Evolutionary conservation across 257 asterid genomes (phyloP).

Genomic region (Petunia axillaris): DNA sequence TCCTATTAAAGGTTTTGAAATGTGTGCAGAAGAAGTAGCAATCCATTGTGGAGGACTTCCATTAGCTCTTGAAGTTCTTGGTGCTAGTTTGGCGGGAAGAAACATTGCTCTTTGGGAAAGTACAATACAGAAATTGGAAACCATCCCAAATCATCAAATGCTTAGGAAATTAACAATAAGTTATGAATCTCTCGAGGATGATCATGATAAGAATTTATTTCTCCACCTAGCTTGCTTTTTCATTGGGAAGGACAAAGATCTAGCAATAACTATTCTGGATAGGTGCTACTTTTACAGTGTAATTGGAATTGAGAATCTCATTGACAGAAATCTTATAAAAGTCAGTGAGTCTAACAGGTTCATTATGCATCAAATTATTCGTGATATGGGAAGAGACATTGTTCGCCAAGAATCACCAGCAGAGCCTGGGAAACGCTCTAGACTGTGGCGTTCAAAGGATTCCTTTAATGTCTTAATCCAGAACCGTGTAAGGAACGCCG

Average conservation of each 20-base stretch:
- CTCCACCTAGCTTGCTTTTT: slow-evolving; percentile 29
- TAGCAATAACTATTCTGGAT: slow-evolving; percentile 13
- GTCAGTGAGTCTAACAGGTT: slow-evolving; percentile 17
- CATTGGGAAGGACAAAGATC: slow-evolving; percentile 24
- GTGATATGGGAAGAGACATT: slow-evolving; percentile 32
- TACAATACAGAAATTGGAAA: slow-evolving; percentile 26
- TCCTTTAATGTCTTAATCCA: slow-evolving; percentile 16
- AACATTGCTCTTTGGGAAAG: slow-evolving; percentile 23
- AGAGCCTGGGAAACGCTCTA: slow-evolving; percentile 30
- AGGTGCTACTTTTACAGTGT: slow-evolving; percentile 25
- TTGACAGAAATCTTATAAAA: slow-evolving; percentile 24
- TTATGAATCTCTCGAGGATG: slow-evolving; percentile 28
- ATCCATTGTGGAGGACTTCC: slow-evolving; percentile 32
- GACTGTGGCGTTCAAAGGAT: slow-evolving; percentile 30
- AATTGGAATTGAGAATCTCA: slow-evolving; percentile 29
- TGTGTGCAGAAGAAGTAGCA: slow-evolving; percentile 24
- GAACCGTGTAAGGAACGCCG: slow-evolving; percentile 22
- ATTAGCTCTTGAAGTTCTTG: slow-evolving; percentile 33
- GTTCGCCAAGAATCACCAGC: slow-evolving; percentile 31
- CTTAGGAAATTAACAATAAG: slow-evolving; percentile 25
- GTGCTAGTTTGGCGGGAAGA: slow-evolving; percentile 28
- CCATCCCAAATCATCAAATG: slow-evolving; percentile 26
- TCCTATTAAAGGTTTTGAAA: slow-evolving; percentile 22
- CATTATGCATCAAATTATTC: slow-evolving; percentile 29
- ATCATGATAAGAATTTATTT: slow-evolving; percentile 28